A percentile compares a stretch with the other conserved stretches of the same genome.
phyloP scores from a whole-genome alignment of 1,139 yeast species.

The Candida sp. region DNA sequence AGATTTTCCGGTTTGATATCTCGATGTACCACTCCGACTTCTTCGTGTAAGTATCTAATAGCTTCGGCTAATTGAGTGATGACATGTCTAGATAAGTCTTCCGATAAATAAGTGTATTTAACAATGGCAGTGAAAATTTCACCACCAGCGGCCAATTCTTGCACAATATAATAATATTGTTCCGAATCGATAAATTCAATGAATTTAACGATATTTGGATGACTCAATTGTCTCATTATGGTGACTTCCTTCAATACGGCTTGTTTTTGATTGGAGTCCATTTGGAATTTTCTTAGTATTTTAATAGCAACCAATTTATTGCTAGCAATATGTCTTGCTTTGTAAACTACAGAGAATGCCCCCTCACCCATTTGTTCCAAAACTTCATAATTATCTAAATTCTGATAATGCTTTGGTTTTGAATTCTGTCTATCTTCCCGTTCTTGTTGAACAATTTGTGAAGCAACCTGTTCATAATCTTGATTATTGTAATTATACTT shows the following conservation, averaged over 20 bases:
- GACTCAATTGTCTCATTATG: slow-evolving; percentile 52
- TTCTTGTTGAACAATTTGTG: slow-evolving; percentile 65
- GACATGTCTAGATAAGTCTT: slow-evolving; percentile 51
- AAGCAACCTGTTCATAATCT: slow-evolving; percentile 48
- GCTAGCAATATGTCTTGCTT: slow-evolving; percentile 50
- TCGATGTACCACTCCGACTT: slow-evolving; percentile 54
- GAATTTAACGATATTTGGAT: slow-evolving; percentile 47
- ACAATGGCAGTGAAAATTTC: slow-evolving; percentile 57
- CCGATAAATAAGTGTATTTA: slow-evolving; percentile 53
- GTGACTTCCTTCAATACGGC: slow-evolving; percentile 57
- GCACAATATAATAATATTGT: slow-evolving; percentile 48
- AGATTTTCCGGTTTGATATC: slow-evolving; percentile 58
- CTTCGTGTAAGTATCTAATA: slow-evolving; percentile 50
- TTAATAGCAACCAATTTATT: slow-evolving; percentile 67
- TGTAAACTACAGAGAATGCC: slow-evolving; percentile 85
- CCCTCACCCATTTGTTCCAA: slow-evolving; percentile 85
- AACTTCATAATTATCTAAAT: slow-evolving; percentile 47
- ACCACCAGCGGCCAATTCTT: slow-evolving; percentile 53
- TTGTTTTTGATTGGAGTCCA: slow-evolving; percentile 52
- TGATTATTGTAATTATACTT: slow-evolving; percentile 12
- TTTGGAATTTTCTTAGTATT: slow-evolving; percentile 51
- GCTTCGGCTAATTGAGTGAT: slow-evolving; percentile 49
- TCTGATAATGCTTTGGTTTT: slow-evolving; percentile 41
- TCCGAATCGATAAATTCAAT: slow-evolving; percentile 48
- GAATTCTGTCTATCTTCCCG: slow-evolving; percentile 31